Evolutionary conservation across 2,329 filamentous ascomycete species (phyloP).

Genomic region (Apiospora pterosperma): DNA sequence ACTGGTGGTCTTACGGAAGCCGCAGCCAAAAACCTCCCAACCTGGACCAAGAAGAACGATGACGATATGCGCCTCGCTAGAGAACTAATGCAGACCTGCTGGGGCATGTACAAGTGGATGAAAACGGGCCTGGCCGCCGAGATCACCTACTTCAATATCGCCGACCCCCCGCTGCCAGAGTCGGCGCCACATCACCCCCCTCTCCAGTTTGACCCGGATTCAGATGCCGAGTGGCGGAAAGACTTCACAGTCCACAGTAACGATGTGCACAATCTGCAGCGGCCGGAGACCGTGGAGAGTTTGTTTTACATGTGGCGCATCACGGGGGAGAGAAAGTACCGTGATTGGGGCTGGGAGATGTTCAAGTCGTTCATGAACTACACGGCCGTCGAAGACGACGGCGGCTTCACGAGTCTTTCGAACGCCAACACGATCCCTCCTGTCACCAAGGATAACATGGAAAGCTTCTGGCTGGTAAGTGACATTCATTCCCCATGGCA

Average conservation of each 20-base stretch:
- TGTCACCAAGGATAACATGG: conserved; percentile 82
- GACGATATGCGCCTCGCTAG: conserved; percentile 82
- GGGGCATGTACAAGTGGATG: conserved; percentile 93
- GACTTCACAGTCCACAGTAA: conserved; percentile 78
- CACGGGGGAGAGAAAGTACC: conserved; percentile 82
- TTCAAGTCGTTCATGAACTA: conserved; percentile 88
- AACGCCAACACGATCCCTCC: conserved; percentile 74
- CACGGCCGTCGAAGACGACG: conserved; percentile 72
- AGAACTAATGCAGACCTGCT: conserved; percentile 95
- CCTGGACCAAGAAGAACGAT: conserved; percentile 77
- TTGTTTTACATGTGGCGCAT: conserved; percentile 99
- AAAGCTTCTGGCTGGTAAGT: conserved; percentile 94
- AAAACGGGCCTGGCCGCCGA: conserved; percentile 89
- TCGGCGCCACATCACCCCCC: conserved; percentile 50
- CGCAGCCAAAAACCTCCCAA: conserved; percentile 67
- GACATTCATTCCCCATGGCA: not conserved
- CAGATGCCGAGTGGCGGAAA: conserved; percentile 64
- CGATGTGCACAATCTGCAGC: conserved; percentile 91
- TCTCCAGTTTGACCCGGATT: conserved; percentile 45
- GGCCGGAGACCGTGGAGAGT: conserved; percentile 94
- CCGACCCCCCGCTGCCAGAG: conserved; percentile 62
- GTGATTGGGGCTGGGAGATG: conserved; percentile 98
- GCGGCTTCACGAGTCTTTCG: conserved; percentile 77
- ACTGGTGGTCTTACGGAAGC: conserved; percentile 75
- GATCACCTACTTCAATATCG: conserved; percentile 85